These are phyloP conservation scores for Plasmodium billcollinsi DNA, from an alignment of 169 alveolate genomes.

Conservation along the genomic window DNA sequence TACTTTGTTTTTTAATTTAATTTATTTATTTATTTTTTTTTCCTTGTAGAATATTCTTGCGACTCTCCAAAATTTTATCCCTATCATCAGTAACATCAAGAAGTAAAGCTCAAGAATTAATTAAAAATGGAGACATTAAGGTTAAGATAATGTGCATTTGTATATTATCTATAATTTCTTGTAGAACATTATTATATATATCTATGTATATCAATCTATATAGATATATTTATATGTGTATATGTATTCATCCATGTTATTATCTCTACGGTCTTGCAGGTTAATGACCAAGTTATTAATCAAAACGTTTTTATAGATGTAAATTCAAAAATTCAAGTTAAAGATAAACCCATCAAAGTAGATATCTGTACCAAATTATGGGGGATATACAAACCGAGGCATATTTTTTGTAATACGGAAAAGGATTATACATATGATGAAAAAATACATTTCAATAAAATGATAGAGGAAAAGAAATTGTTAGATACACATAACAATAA, in stretches of 20 bases:
- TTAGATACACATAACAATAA: not conserved
- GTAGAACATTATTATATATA: no score
- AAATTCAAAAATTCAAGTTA: constrained; percentile 30
- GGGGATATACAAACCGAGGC: constrained; percentile 68
- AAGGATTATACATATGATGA: constrained; percentile 63
- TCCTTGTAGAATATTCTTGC: constrained; percentile 21
- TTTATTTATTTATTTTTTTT: not conserved
- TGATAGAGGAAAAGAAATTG: not conserved
- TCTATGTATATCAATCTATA: not conserved
- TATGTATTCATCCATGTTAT: not conserved
- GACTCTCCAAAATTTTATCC: constrained; percentile 62
- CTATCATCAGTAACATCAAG: constrained; percentile 62
- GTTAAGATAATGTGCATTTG: constrained; percentile 3
- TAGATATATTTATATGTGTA: no score
- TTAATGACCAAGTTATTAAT: constrained; percentile 35
- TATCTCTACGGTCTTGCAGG: not conserved
- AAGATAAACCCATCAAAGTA: constrained; percentile 27
- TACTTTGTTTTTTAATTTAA: not conserved
- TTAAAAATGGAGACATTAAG: constrained; percentile 50
- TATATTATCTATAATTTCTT: no score
- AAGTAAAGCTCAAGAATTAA: constrained; percentile 70
- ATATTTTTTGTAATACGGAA: constrained; percentile 67
- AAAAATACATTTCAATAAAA: not conserved
- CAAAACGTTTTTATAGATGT: constrained; percentile 38
- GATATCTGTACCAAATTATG: constrained; percentile 57